These are phyloP conservation scores for Xerocomus brunneocitrinus DNA, from an alignment of 768 basidiomycete species.

Conservation along the genomic window DNA sequence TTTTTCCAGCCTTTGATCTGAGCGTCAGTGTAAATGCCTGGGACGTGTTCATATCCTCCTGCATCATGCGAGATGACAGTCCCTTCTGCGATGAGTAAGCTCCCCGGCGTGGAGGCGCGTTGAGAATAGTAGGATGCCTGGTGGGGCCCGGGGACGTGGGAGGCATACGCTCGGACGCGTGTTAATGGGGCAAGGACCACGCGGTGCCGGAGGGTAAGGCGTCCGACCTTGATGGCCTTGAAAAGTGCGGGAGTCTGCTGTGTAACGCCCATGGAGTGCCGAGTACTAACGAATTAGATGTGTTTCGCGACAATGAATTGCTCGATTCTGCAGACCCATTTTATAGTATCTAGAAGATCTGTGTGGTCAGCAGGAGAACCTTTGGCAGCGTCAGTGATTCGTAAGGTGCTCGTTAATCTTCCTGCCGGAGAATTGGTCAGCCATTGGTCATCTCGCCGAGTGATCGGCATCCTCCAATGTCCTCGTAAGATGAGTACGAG, in stretches of 20 bases:
- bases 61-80: constrained; percentile 48
- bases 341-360: neutral
- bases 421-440: neutral
- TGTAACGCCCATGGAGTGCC: constrained; percentile 22
- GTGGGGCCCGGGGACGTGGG: constrained; percentile 36
- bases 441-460: neutral
- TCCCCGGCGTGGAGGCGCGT: constrained; percentile 44
- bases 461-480: too few species aligned
- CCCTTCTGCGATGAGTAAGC: constrained; percentile 54
- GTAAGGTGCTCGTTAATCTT: neutral
- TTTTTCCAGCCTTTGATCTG: constrained; percentile 53
- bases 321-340: neutral
- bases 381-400: neutral
- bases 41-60: constrained; percentile 46
- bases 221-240: constrained; percentile 43
- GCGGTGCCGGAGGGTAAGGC: constrained; percentile 41
- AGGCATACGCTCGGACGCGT: constrained; percentile 34
- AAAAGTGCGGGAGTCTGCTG: constrained; percentile 24
- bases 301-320: too few species aligned
- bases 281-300: neutral
- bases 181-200: constrained; percentile 54
- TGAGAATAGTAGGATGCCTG: constrained; percentile 47
- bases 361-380: neutral
- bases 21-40: constrained; percentile 61
- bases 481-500: too few species aligned